phyloP scores from a whole-genome alignment of 192 early-diverging fungal genomes.

The Backusella sp. region DNA sequence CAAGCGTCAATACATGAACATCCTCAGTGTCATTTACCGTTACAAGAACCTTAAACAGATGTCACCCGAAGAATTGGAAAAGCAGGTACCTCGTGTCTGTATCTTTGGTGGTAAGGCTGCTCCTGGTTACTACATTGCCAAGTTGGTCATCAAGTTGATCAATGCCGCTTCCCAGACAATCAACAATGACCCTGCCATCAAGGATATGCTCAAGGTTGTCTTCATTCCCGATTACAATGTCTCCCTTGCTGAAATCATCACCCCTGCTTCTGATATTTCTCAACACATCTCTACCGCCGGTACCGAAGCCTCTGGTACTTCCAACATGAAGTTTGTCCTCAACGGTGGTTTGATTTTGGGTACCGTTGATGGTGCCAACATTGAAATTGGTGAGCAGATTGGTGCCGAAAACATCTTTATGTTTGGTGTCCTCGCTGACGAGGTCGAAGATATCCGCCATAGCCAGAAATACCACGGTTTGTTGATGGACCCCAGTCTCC shows the following conservation, averaged over 20 bases:
- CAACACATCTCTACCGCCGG: constrained; percentile 99
- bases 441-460: constrained; percentile 95
- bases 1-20: constrained; percentile 99
- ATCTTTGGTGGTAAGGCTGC: constrained; percentile 98
- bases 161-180: constrained; percentile 88
- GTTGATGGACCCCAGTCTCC: constrained; percentile 76
- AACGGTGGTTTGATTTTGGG: constrained; percentile 98
- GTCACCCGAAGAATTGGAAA: constrained; percentile 59
- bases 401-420: constrained; percentile 98
- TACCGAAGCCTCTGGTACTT: constrained; percentile 98
- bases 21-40: constrained; percentile 91
- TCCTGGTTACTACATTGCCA: constrained; percentile 98
- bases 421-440: constrained; percentile 89
- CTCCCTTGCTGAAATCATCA: constrained; percentile 92
- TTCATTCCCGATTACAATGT: constrained; percentile 99
- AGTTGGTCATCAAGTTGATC: constrained; percentile 98
- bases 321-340: constrained; percentile 99
- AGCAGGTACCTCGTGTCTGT: constrained; percentile 81
- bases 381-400: constrained; percentile 97
- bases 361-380: constrained; percentile 97
- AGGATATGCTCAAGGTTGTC: constrained; percentile 88
- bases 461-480: constrained; percentile 77
- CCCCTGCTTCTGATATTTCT: constrained; percentile 98
- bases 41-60: constrained; percentile 85
- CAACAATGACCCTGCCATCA: constrained; percentile 82